Percentiles rank a stretch among this genome's conserved stretches.
Conservation (phyloP, 805 yeast species). For the Yamadazyma endophytica region DNA sequence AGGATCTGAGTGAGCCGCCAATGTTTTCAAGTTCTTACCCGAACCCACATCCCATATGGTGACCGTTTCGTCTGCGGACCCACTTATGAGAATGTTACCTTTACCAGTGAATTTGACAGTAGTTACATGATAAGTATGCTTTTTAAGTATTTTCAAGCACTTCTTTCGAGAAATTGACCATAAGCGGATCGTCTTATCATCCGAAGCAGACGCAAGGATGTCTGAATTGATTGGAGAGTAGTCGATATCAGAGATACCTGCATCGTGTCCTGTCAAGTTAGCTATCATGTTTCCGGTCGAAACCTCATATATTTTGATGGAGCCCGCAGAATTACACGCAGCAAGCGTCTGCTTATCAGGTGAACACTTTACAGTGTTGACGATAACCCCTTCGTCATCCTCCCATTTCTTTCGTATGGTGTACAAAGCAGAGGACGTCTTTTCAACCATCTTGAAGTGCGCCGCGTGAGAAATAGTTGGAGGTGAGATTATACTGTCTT, state of each 20-base stretch:
- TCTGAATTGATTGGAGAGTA: slow-evolving; percentile 71
- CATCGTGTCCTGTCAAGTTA: slow-evolving; percentile 53
- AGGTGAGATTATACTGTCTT: too few species aligned
- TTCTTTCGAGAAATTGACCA: slow-evolving; percentile 58
- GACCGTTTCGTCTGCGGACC: slow-evolving; percentile 87
- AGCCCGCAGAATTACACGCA: slow-evolving; percentile 34
- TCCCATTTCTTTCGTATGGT: too few species aligned
- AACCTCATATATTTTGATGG: slow-evolving; percentile 22
- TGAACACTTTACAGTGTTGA: slow-evolving; percentile 41
- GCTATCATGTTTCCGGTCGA: slow-evolving; percentile 24
- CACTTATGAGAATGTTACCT: slow-evolving; percentile 77
- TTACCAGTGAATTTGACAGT: slow-evolving; percentile 64
- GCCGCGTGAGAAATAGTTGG: too few species aligned
- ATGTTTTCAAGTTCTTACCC: slow-evolving; percentile 68
- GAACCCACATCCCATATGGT: slow-evolving; percentile 81
- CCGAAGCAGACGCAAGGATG: slow-evolving; percentile 79
- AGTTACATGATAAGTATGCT: slow-evolving; percentile 84
- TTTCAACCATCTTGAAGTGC: too few species aligned
- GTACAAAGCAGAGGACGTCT: too few species aligned
- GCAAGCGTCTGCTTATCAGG: slow-evolving; percentile 62
- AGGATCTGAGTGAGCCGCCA: slow-evolving; percentile 93
- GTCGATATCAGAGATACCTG: slow-evolving; percentile 69
- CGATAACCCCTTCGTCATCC: too few species aligned
- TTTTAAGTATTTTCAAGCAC: slow-evolving; percentile 50
- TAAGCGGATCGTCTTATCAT: slow-evolving; percentile 74